Evolutionary conservation across 2,329 filamentous ascomycete species (phyloP).

Genomic region (Colletotrichum sp.): DNA sequence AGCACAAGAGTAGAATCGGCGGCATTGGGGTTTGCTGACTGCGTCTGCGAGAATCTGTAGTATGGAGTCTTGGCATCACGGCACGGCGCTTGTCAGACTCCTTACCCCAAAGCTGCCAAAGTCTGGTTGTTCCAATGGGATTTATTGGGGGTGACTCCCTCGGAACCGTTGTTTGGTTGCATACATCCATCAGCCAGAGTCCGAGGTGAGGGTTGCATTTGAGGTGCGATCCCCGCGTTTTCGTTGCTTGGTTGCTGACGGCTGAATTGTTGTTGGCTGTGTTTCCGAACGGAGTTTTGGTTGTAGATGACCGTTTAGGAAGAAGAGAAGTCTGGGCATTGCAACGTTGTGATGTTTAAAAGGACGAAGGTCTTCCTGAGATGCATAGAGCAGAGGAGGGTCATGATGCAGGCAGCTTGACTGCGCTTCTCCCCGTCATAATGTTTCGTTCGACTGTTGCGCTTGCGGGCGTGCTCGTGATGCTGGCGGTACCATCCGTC

Average conservation of each 20-base stretch:
- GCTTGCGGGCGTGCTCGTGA: neutral
- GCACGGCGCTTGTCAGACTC: neutral
- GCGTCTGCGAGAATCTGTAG: neutral
- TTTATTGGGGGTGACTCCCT: neutral
- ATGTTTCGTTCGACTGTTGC: neutral
- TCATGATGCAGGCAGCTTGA: rapidly evolving
- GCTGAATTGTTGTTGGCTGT: neutral
- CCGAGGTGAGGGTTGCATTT: neutral
- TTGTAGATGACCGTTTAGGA: neutral
- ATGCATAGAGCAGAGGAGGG: neutral
- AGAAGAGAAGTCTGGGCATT: neutral
- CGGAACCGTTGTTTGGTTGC: neutral
- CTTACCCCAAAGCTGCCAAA: neutral
- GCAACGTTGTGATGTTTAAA: neutral
- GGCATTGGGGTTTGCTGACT: neutral
- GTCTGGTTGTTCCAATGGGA: neutral
- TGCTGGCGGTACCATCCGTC: neutral
- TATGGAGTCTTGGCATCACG: neutral
- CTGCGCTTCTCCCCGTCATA: rapidly evolving
- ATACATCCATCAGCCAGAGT: neutral
- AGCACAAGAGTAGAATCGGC: neutral
- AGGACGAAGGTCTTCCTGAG: rapidly evolving
- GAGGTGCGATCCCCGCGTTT: neutral
- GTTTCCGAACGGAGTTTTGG: neutral
- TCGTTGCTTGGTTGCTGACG: neutral